These are phyloP conservation scores for Sisymbrium irio DNA, from an alignment of 345 rosid species.

Conservation along the genomic window DNA sequence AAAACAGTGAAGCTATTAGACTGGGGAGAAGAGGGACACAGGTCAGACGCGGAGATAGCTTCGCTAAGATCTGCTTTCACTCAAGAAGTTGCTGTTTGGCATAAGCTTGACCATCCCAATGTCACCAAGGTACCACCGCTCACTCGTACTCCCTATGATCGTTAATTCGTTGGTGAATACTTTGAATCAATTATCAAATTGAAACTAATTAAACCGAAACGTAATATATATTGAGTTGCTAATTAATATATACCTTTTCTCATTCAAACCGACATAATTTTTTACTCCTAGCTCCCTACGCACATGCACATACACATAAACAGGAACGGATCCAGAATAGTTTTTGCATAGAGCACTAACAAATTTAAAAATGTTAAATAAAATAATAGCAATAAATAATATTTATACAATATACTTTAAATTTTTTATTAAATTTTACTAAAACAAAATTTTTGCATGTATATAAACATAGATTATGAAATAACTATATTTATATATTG, in stretches of 20 bases:
- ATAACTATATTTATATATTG: no score
- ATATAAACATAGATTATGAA: no score
- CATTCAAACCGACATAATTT: not conserved
- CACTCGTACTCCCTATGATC: not conserved
- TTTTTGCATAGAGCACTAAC: no score
- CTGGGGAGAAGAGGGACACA: conserved; percentile 97
- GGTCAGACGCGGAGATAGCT: conserved; percentile 86
- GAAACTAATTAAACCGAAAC: not conserved
- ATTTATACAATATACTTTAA: no score
- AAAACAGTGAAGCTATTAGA: conserved; percentile 86
- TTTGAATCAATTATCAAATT: not conserved
- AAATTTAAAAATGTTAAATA: no score
- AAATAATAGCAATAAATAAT: no score
- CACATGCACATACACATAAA: not conserved
- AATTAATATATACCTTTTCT: not conserved
- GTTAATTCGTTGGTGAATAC: not conserved
- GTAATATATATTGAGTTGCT: not conserved
- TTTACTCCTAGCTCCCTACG: not conserved
- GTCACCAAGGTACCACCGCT: conserved; percentile 66
- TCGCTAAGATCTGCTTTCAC: conserved; percentile 84
- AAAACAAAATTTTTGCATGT: no score
- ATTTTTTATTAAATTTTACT: no score
- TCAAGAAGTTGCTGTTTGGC: conserved; percentile 99
- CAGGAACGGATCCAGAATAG: no score
- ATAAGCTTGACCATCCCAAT: conserved; percentile 95